Conservation (phyloP, 768 basidiomycete genomes). For the Boletus rubropictus region DNA sequence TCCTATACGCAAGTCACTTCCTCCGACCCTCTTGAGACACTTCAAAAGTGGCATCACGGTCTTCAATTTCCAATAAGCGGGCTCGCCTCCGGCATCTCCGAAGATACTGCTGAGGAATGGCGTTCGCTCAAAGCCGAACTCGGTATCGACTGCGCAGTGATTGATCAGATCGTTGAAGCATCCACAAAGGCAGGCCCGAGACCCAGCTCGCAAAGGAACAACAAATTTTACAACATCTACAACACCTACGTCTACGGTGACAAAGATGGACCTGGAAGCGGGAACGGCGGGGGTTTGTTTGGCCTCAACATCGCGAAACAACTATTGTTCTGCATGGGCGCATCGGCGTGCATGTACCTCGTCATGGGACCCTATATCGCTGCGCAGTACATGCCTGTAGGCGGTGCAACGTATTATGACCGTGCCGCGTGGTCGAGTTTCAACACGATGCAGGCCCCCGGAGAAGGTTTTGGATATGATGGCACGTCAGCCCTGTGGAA, state of each 20-base stretch:
- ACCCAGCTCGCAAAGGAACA: constrained; percentile 37
- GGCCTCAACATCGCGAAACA: constrained; percentile 39
- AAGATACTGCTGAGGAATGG: constrained; percentile 72
- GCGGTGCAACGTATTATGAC: constrained; percentile 72
- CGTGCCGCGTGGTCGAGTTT: constrained; percentile 75
- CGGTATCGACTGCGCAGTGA: constrained; percentile 69
- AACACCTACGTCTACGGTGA: constrained; percentile 61
- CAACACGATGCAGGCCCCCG: constrained; percentile 62
- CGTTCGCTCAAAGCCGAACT: constrained; percentile 72
- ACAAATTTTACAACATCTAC: constrained; percentile 80
- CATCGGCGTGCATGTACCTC: constrained; percentile 55
- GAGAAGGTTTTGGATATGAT: constrained; percentile 64
- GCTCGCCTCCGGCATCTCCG: constrained; percentile 52
- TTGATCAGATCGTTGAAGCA: constrained; percentile 61
- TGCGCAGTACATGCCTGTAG: constrained; percentile 49
- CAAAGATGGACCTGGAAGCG: constrained; percentile 30
- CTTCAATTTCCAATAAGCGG: constrained; percentile 40
- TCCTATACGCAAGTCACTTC: constrained; percentile 60
- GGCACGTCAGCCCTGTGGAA: constrained; percentile 61
- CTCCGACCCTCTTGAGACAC: constrained; percentile 48
- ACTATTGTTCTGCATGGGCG: constrained; percentile 53
- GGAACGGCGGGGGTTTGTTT: constrained; percentile 19
- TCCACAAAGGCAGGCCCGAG: constrained; percentile 28
- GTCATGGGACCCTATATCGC: constrained; percentile 55
- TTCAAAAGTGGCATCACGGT: constrained; percentile 70